Percentiles rank a stretch among this genome's conserved stretches.
These are phyloP conservation scores for Ophiosphaerella narmari DNA, from an alignment of 2,329 filamentous ascomycete genomes.

Conservation along the genomic window DNA sequence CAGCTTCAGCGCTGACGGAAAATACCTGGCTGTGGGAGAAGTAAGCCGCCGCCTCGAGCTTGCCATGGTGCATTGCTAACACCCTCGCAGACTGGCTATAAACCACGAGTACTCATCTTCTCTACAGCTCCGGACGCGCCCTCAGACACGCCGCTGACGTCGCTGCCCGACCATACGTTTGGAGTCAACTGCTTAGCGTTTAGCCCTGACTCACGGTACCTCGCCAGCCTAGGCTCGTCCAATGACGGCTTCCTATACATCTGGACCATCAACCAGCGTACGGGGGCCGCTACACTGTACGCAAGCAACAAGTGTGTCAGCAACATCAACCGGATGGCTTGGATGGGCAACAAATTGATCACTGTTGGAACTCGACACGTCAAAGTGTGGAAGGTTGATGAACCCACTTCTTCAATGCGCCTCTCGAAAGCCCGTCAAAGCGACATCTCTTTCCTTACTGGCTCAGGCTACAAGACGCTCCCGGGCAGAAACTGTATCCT, in stretches of 20 bases:
- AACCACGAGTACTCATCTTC: conserved; percentile 88
- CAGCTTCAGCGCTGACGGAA: conserved; percentile 83
- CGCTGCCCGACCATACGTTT: conserved; percentile 86
- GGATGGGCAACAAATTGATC: conserved; percentile 82
- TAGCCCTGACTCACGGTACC: conserved; percentile 81
- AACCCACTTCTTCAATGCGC: conserved; percentile 59
- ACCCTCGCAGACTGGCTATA: conserved; percentile 74
- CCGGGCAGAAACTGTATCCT: conserved; percentile 87
- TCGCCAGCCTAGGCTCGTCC: conserved; percentile 84
- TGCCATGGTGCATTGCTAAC: conserved; percentile 31
- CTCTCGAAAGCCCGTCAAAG: conserved; percentile 39
- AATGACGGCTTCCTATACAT: conserved; percentile 95
- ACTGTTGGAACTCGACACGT: conserved; percentile 90
- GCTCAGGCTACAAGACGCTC: conserved; percentile 64
- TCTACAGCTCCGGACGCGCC: conserved; percentile 75
- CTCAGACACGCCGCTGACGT: conserved; percentile 80
- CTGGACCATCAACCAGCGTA: conserved; percentile 84
- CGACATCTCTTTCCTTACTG: conserved; percentile 51
- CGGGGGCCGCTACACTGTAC: conserved; percentile 76
- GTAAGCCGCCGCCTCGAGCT: conserved; percentile 44
- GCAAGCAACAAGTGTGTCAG: conserved; percentile 94
- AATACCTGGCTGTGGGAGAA: conserved; percentile 88
- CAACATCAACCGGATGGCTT: conserved; percentile 81
- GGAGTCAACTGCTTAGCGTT: conserved; percentile 89
- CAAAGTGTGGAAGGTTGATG: conserved; percentile 89